Percentiles rank a stretch among this genome's conserved stretches.
Conservation (phyloP, 176 grass and related monocot species). For the Carex parvula region DNA sequence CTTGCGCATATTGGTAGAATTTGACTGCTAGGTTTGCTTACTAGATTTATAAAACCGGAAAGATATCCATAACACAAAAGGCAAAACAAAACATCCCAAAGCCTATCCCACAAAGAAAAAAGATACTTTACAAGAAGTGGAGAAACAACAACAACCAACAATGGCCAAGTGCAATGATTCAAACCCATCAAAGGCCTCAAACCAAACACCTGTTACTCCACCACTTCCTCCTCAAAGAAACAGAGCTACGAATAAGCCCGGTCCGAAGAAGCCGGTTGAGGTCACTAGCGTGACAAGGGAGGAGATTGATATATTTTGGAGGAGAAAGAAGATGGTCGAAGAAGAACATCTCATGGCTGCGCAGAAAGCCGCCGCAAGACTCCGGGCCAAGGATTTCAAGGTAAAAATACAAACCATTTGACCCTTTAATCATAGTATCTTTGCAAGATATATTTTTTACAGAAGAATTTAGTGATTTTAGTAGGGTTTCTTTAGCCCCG, state of each 20-base stretch:
- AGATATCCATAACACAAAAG: slow-evolving; percentile 11
- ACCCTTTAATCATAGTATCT: not conserved
- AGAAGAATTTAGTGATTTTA: not conserved
- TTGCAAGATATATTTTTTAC: not conserved
- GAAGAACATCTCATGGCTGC: slow-evolving; percentile 57
- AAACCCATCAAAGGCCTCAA: not conserved
- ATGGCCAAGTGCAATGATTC: slow-evolving; percentile 19
- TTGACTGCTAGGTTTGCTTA: not conserved
- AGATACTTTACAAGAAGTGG: not conserved
- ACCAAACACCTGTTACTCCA: not conserved
- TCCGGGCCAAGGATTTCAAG: slow-evolving; percentile 62
- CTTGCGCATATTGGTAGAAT: slow-evolving; percentile 3
- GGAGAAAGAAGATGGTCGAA: slow-evolving; percentile 56
- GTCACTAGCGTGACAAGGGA: slow-evolving; percentile 62
- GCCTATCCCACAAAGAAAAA: not conserved
- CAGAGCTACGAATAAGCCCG: slow-evolving; percentile 19
- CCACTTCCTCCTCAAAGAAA: slow-evolving; percentile 17
- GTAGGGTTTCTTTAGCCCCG: not conserved
- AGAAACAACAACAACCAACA: not conserved
- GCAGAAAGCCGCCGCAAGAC: slow-evolving; percentile 67
- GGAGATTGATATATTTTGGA: slow-evolving; percentile 72
- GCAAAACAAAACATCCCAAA: not conserved
- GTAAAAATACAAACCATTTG: slow-evolving; percentile 25
- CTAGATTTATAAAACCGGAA: slow-evolving; percentile 10
- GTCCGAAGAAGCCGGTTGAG: slow-evolving; percentile 18